These are phyloP conservation scores for Plectosphaerella sp. DNA, from an alignment of 2,329 filamentous ascomycete species.

Conservation along the genomic window DNA sequence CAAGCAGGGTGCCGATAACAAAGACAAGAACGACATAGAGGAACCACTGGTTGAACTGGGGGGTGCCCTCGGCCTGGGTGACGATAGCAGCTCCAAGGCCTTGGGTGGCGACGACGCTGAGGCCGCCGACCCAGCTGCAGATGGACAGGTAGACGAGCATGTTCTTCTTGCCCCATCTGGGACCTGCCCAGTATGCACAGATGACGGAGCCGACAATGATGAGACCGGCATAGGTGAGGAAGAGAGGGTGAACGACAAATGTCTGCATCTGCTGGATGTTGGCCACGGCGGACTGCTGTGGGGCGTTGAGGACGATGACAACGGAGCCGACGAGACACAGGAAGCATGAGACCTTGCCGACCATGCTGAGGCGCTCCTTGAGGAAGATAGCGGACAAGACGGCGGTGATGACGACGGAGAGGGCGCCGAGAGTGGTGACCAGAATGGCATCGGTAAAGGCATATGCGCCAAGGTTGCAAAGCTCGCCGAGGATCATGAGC, in stretches of 20 bases:
- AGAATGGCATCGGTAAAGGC: slow-evolving; percentile 84
- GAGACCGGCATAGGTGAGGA: slow-evolving; percentile 78
- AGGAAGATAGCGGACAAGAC: slow-evolving; percentile 90
- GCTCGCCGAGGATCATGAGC: slow-evolving; percentile 93
- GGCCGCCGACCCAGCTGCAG: slow-evolving; percentile 88
- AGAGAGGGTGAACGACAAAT: slow-evolving; percentile 82
- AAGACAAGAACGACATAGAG: slow-evolving; percentile 88
- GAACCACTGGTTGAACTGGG: slow-evolving; percentile 98
- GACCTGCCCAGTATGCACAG: slow-evolving; percentile 75
- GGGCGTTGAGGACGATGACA: slow-evolving; percentile 92
- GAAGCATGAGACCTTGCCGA: slow-evolving; percentile 94
- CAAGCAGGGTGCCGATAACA: slow-evolving; percentile 81
- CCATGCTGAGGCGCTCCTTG: slow-evolving; percentile 90
- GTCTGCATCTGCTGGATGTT: slow-evolving; percentile 90
- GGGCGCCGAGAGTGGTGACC: slow-evolving; percentile 84
- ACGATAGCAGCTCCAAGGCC: slow-evolving; percentile 88
- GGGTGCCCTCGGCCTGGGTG: slow-evolving; percentile 73
- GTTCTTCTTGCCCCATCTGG: slow-evolving; percentile 88
- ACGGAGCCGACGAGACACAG: slow-evolving; percentile 90
- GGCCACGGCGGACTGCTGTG: slow-evolving; percentile 75
- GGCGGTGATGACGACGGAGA: slow-evolving; percentile 89
- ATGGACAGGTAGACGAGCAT: slow-evolving; percentile 98
- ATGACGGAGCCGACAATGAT: slow-evolving; percentile 70
- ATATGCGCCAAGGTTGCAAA: slow-evolving; percentile 97
- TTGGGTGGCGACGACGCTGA: slow-evolving; percentile 93